A percentile compares a stretch with the other conserved stretches of the same genome.
Evolutionary conservation across 73 alveolate species (phyloP).

Genomic region (Paramecium pentaurelia): DNA sequence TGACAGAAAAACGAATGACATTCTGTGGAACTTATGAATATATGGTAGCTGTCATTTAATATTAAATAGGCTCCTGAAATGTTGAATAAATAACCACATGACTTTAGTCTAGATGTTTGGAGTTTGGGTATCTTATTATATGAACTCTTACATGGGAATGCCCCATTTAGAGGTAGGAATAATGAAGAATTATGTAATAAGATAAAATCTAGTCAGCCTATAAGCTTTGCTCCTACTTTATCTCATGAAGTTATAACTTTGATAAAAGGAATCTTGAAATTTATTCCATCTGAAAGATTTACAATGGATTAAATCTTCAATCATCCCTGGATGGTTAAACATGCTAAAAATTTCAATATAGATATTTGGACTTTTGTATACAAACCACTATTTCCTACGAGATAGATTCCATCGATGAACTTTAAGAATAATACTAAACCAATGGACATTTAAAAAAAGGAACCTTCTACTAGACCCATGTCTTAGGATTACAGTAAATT

Average conservation of each 20-base stretch:
- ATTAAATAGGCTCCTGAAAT: conserved; percentile 86
- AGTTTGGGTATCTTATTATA: conserved; percentile 85
- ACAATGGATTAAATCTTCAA: conserved; percentile 80
- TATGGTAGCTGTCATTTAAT: conserved; percentile 60
- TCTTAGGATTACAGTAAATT: not conserved
- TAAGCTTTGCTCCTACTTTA: conserved; percentile 64
- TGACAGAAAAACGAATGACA: conserved; percentile 76
- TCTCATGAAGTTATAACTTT: conserved; percentile 77
- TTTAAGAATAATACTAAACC: conserved; percentile 70
- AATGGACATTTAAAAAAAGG: not conserved
- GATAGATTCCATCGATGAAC: conserved; percentile 82
- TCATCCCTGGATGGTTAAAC: conserved; percentile 84
- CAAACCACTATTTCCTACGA: not conserved
- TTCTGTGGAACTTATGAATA: conserved; percentile 97
- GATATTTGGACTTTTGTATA: not conserved
- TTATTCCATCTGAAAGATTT: conserved; percentile 76
- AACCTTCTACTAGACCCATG: not conserved
- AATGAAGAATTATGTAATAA: conserved; percentile 60
- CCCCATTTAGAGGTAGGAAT: conserved; percentile 71
- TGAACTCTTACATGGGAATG: conserved; percentile 88
- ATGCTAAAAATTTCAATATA: not conserved
- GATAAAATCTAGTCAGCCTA: conserved; percentile 55
- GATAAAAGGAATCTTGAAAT: conserved; percentile 71
- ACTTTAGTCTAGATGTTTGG: conserved; percentile 90
- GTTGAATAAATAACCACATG: conserved; percentile 75